Evolutionary conservation across 2,329 filamentous ascomycete species (phyloP), one percentile per base, ranked within the genome.

Genomic region (Zymoseptoria brevis): DNA sequence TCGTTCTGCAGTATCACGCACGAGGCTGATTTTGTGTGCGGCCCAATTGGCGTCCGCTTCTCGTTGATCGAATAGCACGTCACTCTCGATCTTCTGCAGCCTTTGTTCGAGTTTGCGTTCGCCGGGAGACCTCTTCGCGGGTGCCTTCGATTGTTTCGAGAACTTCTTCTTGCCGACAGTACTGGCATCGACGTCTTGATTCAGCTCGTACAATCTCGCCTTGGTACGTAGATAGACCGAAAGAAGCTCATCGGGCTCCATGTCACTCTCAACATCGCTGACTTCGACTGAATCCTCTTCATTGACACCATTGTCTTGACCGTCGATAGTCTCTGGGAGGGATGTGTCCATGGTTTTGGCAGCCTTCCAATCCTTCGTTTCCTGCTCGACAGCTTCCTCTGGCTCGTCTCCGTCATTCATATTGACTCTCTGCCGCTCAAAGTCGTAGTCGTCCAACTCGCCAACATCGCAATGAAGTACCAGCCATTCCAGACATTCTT

Each of bases 401-500:
- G 30, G 49, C 6, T 57, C 54, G 3, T 65, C 59, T 1, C 45
- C 48, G 6, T 48, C 24, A 4, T 54, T 45, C 11, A 56, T 45
- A 11, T 57, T 53, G 24, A 61, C 41, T 55, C 64, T 69, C 16
- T 65, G 66, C 60, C 65, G 70, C 29, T 67, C 59, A 51, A 62
- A 64, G 60, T 74, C 72, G 58, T 73, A 74, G 13, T 73, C 70
- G 56, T 64, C 59, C 21, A 73, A 61, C 54, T 71, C 67, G 21
- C 61, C 64, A 24, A 58, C 45, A 13, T 81, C 76, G 67, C 87
- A 89, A 70, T 94, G 84, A 64, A 89, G 79, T n/a, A 90, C 89
- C 57, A 97, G 81, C 90, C 91, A 96, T 67, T 96, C 90, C 19
- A 99, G 73, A 24, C 89, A 86, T 74, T 96, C 92, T 62, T 95